A percentile compares a stretch with the other conserved stretches of the same genome.
Conservation (phyloP, 2,329 filamentous ascomycete species). For the Microcyclospora tardicrescens region DNA sequence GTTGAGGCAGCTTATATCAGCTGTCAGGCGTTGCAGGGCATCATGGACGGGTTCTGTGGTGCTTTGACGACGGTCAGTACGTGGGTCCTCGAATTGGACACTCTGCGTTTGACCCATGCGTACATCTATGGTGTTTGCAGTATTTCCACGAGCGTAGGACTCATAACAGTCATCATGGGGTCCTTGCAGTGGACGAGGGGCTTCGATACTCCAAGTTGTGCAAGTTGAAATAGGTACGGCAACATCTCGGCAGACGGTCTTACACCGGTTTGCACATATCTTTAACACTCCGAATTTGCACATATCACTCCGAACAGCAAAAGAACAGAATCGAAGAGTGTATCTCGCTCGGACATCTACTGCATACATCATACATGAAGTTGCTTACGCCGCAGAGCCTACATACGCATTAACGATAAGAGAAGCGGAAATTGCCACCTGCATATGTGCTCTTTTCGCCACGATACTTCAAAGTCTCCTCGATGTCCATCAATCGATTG, state of each 20-base stretch:
- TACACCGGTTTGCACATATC: too few species aligned
- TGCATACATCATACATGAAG: too few species aligned
- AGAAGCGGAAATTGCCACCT: slow-evolving; percentile 16
- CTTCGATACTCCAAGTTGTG: slow-evolving; percentile 1
- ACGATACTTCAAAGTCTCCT: slow-evolving; percentile 17
- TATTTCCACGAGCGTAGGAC: slow-evolving; percentile 41
- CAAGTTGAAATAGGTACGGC: not conserved
- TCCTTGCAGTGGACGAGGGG: slow-evolving; percentile 50
- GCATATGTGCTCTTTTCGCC: slow-evolving; percentile 15
- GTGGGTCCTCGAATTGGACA: slow-evolving; percentile 27
- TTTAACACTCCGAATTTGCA: too few species aligned
- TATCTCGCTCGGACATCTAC: too few species aligned
- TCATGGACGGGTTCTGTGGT: slow-evolving; percentile 31
- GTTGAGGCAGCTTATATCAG: slow-evolving; percentile 21
- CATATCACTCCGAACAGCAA: too few species aligned
- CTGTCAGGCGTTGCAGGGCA: slow-evolving; percentile 29
- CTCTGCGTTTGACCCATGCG: slow-evolving; percentile 33
- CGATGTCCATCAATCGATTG: slow-evolving; percentile 34
- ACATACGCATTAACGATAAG: too few species aligned
- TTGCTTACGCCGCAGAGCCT: too few species aligned
- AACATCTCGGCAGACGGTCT: too few species aligned
- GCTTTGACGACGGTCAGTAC: slow-evolving; percentile 30
- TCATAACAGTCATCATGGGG: slow-evolving; percentile 57
- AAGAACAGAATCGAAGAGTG: too few species aligned
- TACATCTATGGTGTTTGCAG: slow-evolving; percentile 55